Evolutionary conservation across 441 rosid species (phyloP), one percentile per base, ranked within the genome.

Genomic region (Gossypium davidsonii): DNA sequence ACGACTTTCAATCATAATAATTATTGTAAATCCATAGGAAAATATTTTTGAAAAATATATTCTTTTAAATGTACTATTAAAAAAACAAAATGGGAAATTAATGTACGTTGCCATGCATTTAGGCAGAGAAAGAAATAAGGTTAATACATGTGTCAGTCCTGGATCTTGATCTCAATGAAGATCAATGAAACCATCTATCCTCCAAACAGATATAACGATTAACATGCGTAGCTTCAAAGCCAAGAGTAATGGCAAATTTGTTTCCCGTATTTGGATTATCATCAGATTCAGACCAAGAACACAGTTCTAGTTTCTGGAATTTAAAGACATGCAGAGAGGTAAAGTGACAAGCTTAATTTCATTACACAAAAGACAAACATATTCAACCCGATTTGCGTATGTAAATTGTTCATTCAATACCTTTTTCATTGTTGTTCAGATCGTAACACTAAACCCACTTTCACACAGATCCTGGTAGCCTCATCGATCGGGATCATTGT

Each of bases 401-500:
- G 44, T 58, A 25, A 58, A 26, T 46, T 14, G 31, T 59, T 59
- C 62, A 46, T 71, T 46, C 52, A 28, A 56, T 6, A 42, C 48
- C 56, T 21, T 73, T 20, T 31, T n/a, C 70, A 17, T 9, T 65
- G 53, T 68, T 31, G 9, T 44, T 66, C 80, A 82, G 86, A 84
- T 72, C 52, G 21, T 67, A 75, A 75, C 77, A 81, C 72, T 80
- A 87, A 80, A 75, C 81, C 97, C 56, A 76, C 86, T 8, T 84
- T 86, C 67, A 67, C 88, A 55, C 87, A 89, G 81, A 85, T 95
- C 84, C 25, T 91, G 51, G 79, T 84, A 31, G 88, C 88, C 63
- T 89, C 99, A 21, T 86, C 91, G 8, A 75, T 91, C 34, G 90
- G 91, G 23, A 76, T 91, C 72, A 67, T 92, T 85, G 69, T 90